These are phyloP conservation scores for Cryptococcus sp. DNA, from an alignment of 1,284 basidiomycete species.

Conservation along the genomic window DNA sequence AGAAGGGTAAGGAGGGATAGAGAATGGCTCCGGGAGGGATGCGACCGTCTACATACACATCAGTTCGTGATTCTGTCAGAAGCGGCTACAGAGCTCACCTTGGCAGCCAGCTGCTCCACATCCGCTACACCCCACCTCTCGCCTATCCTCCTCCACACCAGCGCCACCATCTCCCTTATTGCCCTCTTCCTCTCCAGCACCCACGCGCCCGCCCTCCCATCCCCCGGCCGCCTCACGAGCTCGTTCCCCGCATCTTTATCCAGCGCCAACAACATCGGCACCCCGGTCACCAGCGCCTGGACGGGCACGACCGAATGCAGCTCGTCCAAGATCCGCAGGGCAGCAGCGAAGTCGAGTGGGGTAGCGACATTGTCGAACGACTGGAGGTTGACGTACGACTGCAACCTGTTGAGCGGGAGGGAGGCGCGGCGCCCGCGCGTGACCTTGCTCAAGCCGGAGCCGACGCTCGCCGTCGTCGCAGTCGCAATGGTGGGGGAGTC, in stretches of 20 bases:
- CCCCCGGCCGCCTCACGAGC: constrained; percentile 48
- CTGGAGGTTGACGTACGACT: constrained; percentile 40
- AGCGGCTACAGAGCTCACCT: constrained; percentile 50
- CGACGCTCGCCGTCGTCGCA: constrained; percentile 14
- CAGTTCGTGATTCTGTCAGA: not conserved
- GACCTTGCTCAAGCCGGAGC: constrained; percentile 8
- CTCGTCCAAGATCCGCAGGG: constrained; percentile 65
- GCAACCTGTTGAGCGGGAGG: constrained; percentile 54
- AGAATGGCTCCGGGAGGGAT: constrained; percentile 37
- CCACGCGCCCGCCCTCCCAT: constrained; percentile 46
- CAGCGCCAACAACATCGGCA: constrained; percentile 81
- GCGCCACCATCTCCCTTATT: constrained; percentile 64
- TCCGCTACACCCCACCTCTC: constrained; percentile 65
- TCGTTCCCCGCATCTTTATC: constrained; percentile 57
- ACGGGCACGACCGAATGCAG: constrained; percentile 68
- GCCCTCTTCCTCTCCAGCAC: constrained; percentile 54
- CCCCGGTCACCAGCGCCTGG: constrained; percentile 67
- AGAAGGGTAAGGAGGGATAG: constrained; percentile 30
- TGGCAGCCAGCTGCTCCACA: constrained; percentile 58
- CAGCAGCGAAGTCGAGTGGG: constrained; percentile 71
- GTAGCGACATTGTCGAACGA: constrained; percentile 52
- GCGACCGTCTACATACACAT: constrained; percentile 23
- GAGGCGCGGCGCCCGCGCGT: constrained; percentile 41
- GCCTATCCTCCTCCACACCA: constrained; percentile 66
- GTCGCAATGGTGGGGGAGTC: constrained; percentile 13